Conservation (phyloP, 2,329 filamentous ascomycete genomes). For the Helotiales sp. region DNA sequence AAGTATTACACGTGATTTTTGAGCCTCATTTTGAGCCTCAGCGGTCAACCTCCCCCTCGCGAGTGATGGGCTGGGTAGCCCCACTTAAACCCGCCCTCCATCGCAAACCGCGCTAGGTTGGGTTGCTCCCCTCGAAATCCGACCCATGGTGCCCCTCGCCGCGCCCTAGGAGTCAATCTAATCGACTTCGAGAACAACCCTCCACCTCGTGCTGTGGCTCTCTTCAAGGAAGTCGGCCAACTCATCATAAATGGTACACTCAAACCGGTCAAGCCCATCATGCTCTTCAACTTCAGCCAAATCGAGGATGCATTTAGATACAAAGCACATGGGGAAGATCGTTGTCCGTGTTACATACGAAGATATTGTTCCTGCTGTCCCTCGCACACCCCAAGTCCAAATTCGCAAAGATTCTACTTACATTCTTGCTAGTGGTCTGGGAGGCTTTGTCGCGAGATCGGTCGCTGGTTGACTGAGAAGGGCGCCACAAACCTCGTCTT, state of each 20-base stretch:
- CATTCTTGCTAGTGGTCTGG: conserved; percentile 32
- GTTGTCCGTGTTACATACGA: conserved; percentile 1
- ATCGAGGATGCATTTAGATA: too few relatives aligned
- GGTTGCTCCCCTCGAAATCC: too few relatives aligned
- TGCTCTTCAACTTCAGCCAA: too few relatives aligned
- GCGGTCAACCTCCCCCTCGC: too few relatives aligned
- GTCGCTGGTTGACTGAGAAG: conserved; percentile 19
- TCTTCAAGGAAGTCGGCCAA: conserved; percentile 28
- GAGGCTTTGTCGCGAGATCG: conserved; percentile 27
- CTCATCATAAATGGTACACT: conserved; percentile 33
- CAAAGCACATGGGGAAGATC: conserved; percentile 18
- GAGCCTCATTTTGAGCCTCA: too few relatives aligned
- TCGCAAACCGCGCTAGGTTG: too few relatives aligned
- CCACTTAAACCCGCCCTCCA: too few relatives aligned
- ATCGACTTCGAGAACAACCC: conserved; percentile 1
- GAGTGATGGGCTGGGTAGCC: too few relatives aligned
- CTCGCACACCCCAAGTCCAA: not conserved
- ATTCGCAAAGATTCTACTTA: conserved; percentile 25
- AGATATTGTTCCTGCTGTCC: conserved; percentile 14
- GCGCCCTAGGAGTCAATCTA: not conserved
- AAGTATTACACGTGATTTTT: too few relatives aligned
- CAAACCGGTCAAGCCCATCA: not conserved
- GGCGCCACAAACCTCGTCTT: conserved; percentile 32
- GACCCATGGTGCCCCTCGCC: too few relatives aligned
- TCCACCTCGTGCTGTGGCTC: not conserved